Percentiles rank a stretch among this genome's conserved stretches.
Evolutionary conservation across 208 protist genomes (phyloP).

Genomic region (Crithidia thermophila): DNA sequence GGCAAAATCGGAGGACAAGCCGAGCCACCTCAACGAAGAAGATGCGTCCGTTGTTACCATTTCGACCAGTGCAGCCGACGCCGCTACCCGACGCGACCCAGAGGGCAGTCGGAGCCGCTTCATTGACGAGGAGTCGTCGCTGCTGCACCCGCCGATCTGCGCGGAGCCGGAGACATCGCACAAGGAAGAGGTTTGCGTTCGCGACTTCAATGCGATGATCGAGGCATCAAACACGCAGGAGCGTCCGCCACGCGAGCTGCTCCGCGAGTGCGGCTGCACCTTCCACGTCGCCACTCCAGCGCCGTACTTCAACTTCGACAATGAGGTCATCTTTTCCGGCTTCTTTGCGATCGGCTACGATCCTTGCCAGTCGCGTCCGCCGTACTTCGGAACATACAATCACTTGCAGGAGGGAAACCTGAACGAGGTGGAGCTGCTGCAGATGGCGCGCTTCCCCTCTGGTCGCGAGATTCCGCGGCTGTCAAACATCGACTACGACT

Average conservation of each 20-base stretch:
- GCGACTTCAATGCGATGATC: constrained; percentile 53
- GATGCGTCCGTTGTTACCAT: constrained; percentile 27
- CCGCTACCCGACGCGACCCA: neutral
- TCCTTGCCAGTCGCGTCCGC: constrained; percentile 80
- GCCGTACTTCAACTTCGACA: constrained; percentile 51
- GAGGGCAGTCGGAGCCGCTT: constrained; percentile 14
- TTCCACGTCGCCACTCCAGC: constrained; percentile 48
- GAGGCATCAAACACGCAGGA: constrained; percentile 40
- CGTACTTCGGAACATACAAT: constrained; percentile 89
- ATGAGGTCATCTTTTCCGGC: constrained; percentile 72
- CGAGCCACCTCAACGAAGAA: constrained; percentile 9
- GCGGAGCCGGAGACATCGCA: constrained; percentile 2
- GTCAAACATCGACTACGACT: constrained; percentile 86
- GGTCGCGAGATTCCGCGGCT: constrained; percentile 61
- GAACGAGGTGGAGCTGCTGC: constrained; percentile 59
- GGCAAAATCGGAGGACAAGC: constrained; percentile 20
- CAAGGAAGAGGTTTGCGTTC: constrained; percentile 18
- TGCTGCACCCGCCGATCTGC: constrained; percentile 59
- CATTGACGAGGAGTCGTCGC: constrained; percentile 50
- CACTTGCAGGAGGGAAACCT: constrained; percentile 55
- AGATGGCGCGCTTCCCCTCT: constrained; percentile 54
- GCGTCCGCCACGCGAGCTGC: constrained; percentile 17
- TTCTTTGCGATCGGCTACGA: constrained; percentile 89
- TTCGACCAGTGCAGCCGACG: neutral
- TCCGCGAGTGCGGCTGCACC: constrained; percentile 47